Evolutionary conservation across 1,284 basidiomycete genomes (phyloP).

Genomic region (Ganoderma resinaceum): DNA sequence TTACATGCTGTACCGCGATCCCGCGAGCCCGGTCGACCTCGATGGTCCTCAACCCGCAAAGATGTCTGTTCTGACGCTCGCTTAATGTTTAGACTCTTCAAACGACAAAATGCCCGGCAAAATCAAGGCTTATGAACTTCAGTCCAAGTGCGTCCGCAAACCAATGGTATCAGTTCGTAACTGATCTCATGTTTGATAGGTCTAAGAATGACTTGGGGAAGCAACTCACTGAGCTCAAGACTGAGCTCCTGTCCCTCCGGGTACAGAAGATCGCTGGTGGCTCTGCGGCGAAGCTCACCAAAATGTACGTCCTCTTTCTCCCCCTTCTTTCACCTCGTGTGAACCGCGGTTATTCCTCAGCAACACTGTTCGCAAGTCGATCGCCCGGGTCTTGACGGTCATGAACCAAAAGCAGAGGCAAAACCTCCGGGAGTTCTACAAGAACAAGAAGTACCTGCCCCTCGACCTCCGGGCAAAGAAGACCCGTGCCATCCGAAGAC

Average conservation of each 20-base stretch:
- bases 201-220: conserved; percentile 97
- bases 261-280: conserved; percentile 99
- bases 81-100: conserved; percentile 31
- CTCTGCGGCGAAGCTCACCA: conserved; percentile 94
- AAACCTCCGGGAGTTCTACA: conserved; percentile 98
- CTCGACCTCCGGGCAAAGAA: conserved; percentile 98
- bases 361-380: conserved; percentile 97
- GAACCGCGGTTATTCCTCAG: conserved; percentile 50
- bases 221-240: conserved; percentile 95
- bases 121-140: conserved; percentile 98
- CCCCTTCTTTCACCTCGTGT: background rate
- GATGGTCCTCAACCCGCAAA: background rate
- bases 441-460: conserved; percentile 95
- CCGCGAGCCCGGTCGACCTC: conserved; percentile 5
- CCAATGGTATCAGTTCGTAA: background rate
- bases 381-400: conserved; percentile 98
- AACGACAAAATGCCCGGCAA: conserved; percentile 76
- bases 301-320: conserved; percentile 77
- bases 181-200: conserved; percentile 53
- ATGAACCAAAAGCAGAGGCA: conserved; percentile 98
- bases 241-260: conserved; percentile 91
- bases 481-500: conserved; percentile 98
- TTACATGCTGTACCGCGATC: conserved; percentile 19
- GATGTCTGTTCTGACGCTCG: conserved; percentile 20
- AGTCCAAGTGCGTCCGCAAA: conserved; percentile 82